Percentiles rank a stretch among this genome's conserved stretches.
These are phyloP conservation scores for Neofusicoccum cordaticola DNA, from an alignment of 2,329 filamentous ascomycete genomes.

Conservation along the genomic window DNA sequence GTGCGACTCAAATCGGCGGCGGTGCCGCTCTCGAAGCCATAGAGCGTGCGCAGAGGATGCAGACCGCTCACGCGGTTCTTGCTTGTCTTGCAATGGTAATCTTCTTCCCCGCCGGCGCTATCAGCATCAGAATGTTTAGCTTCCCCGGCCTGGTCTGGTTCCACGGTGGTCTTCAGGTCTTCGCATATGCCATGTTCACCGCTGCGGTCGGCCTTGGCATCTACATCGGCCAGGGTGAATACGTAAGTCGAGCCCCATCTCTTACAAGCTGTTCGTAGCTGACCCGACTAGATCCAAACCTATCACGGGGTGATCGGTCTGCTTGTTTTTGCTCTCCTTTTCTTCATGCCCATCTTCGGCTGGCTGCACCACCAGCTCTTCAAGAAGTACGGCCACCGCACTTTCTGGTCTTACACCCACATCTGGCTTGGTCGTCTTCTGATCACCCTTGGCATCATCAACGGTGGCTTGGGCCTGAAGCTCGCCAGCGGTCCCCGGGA, in stretches of 20 bases:
- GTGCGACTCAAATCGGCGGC: background rate
- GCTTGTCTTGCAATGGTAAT: constrained; percentile 45
- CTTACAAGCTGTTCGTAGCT: background rate
- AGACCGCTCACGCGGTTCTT: constrained; percentile 44
- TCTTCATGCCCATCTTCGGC: constrained; percentile 54
- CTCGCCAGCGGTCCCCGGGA: constrained; percentile 34
- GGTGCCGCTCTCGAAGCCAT: background rate
- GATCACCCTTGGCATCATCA: constrained; percentile 52
- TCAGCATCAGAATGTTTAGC: constrained; percentile 42
- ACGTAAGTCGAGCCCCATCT: constrained; percentile 24
- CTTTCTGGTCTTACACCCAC: constrained; percentile 46
- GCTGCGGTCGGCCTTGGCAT: constrained; percentile 53
- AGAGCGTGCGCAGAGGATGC: constrained; percentile 26
- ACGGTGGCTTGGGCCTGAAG: constrained; percentile 52
- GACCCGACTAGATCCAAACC: constrained; percentile 31
- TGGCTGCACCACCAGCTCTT: constrained; percentile 50
- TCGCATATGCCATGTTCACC: constrained; percentile 48
- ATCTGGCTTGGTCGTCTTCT: constrained; percentile 53
- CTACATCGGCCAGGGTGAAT: constrained; percentile 43
- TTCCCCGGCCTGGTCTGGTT: constrained; percentile 45
- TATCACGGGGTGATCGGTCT: constrained; percentile 53
- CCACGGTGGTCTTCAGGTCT: constrained; percentile 47
- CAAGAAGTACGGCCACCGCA: constrained; percentile 42
- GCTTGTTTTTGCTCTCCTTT: constrained; percentile 45
- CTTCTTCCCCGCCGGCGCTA: constrained; percentile 45